Evolutionary conservation across 495 filamentous ascomycete genomes (phyloP).

Genomic region (Lepraria neglecta): DNA sequence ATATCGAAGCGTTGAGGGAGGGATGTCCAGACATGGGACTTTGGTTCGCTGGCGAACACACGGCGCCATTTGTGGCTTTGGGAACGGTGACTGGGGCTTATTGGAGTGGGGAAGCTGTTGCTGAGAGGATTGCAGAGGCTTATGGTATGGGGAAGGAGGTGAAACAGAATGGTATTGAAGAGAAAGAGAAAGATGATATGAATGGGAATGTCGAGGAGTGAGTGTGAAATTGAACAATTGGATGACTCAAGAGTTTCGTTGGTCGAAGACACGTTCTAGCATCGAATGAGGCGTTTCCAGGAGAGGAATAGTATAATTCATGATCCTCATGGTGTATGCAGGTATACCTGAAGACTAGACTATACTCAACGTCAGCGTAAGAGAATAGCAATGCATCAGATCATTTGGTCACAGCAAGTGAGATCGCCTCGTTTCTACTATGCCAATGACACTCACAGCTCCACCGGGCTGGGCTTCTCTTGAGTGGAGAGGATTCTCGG

Average conservation of each 20-base stretch:
- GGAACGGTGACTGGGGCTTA: constrained; percentile 87
- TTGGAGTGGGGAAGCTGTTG: constrained; percentile 83
- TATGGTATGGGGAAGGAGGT: constrained; percentile 29
- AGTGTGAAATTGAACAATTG: too few species aligned
- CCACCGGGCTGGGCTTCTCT: not conserved
- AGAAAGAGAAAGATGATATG: too few species aligned
- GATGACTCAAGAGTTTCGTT: too few species aligned
- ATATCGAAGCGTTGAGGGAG: constrained; percentile 65
- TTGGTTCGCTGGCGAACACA: constrained; percentile 95
- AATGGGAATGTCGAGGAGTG: too few species aligned
- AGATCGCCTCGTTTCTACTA: not conserved
- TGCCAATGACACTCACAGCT: not conserved
- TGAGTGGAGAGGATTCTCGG: not conserved
- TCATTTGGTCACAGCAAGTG: constrained; percentile 14
- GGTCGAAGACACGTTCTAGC: too few species aligned
- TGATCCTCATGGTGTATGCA: too few species aligned
- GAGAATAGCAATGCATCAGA: too few species aligned
- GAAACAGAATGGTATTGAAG: too few species aligned
- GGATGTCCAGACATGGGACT: constrained; percentile 64
- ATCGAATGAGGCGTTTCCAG: too few species aligned
- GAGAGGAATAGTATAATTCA: too few species aligned
- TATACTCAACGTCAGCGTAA: too few species aligned
- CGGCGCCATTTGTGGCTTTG: constrained; percentile 78
- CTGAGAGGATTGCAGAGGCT: constrained; percentile 49
- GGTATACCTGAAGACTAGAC: too few species aligned